phyloP scores from a whole-genome alignment of 208 protist genomes.

The Trypanosoma conorhini region DNA sequence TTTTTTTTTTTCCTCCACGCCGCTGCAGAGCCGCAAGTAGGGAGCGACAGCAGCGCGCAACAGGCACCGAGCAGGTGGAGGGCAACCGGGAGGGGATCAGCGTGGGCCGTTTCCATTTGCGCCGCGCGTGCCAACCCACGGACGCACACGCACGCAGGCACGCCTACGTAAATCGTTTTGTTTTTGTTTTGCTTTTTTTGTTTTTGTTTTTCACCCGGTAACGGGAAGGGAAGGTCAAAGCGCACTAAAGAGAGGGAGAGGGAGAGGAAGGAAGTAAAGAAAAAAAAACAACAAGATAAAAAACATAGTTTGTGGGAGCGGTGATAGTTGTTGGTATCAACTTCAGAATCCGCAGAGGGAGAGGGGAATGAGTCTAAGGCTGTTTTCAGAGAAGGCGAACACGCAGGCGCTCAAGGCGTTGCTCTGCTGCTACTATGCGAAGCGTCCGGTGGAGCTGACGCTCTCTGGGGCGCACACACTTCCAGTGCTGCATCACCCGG shows the following conservation, averaged over 20 bases:
- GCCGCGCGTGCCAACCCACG: too few relatives aligned
- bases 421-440: slow-evolving; percentile 52
- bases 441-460: slow-evolving; percentile 61
- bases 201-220: slow-evolving; percentile 2
- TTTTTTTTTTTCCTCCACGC: too few relatives aligned
- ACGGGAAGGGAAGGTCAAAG: slow-evolving; percentile 6
- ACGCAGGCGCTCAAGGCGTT: slow-evolving; percentile 86
- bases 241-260: slow-evolving; percentile 4
- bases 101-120: too few relatives aligned
- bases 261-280: background rate
- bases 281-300: slow-evolving; percentile 10
- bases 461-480: slow-evolving; percentile 65
- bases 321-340: slow-evolving; percentile 11
- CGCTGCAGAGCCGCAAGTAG: too few relatives aligned
- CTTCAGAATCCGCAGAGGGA: slow-evolving; percentile 2
- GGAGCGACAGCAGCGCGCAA: too few relatives aligned
- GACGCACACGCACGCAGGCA: too few relatives aligned
- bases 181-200: slow-evolving; percentile 12
- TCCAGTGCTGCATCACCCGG: slow-evolving; percentile 58
- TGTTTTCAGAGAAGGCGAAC: slow-evolving; percentile 90
- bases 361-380: slow-evolving; percentile 34
- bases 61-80: too few relatives aligned
- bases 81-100: too few relatives aligned
- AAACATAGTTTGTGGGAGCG: background rate
- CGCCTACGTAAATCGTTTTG: background rate